phyloP scores from a whole-genome alignment of 768 basidiomycete genomes.

The Kwoniella shandongensis region DNA sequence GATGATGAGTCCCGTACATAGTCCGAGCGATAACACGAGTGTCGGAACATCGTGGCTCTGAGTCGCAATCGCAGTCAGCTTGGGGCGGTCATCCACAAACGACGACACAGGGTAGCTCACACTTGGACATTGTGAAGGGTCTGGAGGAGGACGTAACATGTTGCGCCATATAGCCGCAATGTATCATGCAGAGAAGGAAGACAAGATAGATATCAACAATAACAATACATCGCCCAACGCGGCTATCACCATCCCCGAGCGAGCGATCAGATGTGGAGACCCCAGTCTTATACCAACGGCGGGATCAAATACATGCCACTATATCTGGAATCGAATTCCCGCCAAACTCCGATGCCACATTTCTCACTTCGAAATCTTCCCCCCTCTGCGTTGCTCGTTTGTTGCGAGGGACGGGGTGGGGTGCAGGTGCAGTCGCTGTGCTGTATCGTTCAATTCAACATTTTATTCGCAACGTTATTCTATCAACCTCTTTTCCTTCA shows the following conservation, averaged over 20 bases:
- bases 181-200: too few species aligned
- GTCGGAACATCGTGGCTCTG: conserved; percentile 74
- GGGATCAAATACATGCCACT: conserved; percentile 3
- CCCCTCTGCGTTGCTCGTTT: too few species aligned
- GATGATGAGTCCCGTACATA: conserved; percentile 70
- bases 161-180: neutral
- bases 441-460: too few species aligned
- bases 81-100: neutral
- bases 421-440: too few species aligned
- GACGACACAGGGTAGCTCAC: conserved; percentile 3
- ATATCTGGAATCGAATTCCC: neutral
- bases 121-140: conserved; percentile 6
- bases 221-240: too few species aligned
- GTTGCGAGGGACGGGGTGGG: too few species aligned
- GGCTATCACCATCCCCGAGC: too few species aligned
- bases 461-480: neutral
- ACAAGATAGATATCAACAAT: too few species aligned
- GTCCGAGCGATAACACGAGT: conserved; percentile 64
- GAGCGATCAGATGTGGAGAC: too few species aligned
- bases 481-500: conserved; percentile 7
- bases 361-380: neutral
- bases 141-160: conserved; percentile 8
- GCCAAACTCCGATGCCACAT: conserved; percentile 18
- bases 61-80: neutral
- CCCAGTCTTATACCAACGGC: neutral